Base-by-base conservation (phyloP, 345 rosid species). In the Clarkia xantiana region DNA sequence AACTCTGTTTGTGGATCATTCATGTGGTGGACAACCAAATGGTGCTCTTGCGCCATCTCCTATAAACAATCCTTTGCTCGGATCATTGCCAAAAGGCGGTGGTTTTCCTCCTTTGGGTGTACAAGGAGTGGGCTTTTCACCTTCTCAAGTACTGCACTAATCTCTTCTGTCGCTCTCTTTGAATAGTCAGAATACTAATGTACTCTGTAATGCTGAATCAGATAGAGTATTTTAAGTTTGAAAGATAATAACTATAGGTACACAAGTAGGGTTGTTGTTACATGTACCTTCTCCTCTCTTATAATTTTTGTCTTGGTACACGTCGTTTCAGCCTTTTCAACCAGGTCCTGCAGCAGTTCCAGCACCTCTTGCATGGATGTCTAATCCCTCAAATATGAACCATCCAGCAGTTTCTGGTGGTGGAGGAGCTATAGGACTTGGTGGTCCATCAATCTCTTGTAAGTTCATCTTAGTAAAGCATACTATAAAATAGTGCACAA, bases 361-460 rank as follows among this genome's bases (percentile, higher is more conserved):
- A n/a, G 72, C 69, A 68, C 71, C 86, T 49, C 69, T 67, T 56
- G 73, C 86, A 58, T 84, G 94, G 72, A 86, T 86, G 70, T 79
- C 83, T 60, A 70, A 67, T 72, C 71, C 73, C 45, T 75, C 77
- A 47, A 78, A 80, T 13, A 10, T 65, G 61, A 19, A 17, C 13
- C 53, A 49, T 29, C 53, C 53, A 29, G 53, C 53, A 29, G 53
- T 49, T 63, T 78, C 96, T 56, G 80, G 78, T 29, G 36, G 36
- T 29, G 93, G 94, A 49, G 85, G 77, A 70, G 81, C 84, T 59
- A 87, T 87, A 56, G 78, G 94, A 67, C 90, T 81, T 43, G 94
- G 90, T 60, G 67, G 72, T 54, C 76, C 96, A 54, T 78, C 94
- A 18, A 77, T 87, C 41, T 80, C 79, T 62, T 85, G 90, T 83